These are phyloP conservation scores for Aaosphaeria arxii DNA, from an alignment of 2,329 filamentous ascomycete genomes.

Conservation along the genomic window DNA sequence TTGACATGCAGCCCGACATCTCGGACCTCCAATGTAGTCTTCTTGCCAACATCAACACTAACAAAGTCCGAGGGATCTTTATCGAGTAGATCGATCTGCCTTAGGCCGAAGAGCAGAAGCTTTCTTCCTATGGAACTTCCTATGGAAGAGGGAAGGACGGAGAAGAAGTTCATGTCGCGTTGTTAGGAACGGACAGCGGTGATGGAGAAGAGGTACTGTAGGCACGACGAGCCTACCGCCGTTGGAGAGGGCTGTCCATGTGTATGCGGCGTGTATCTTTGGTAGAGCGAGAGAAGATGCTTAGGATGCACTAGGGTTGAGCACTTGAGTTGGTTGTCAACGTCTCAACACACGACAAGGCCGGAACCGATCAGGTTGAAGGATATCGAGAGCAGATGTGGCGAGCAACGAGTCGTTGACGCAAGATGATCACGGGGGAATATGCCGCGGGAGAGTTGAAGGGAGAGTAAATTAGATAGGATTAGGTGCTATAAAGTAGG, in stretches of 20 bases:
- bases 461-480: too few relatives aligned
- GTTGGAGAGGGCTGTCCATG: conserved; percentile 24
- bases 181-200: neutral
- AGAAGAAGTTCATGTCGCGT: conserved; percentile 59
- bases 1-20: conserved; percentile 80
- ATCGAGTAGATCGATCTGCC: conserved; percentile 81
- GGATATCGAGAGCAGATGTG: too few relatives aligned
- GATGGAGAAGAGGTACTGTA: conserved; percentile 9
- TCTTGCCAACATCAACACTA: conserved; percentile 77
- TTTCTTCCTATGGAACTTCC: conserved; percentile 87
- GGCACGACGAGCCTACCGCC: conserved; percentile 27
- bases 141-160: conserved; percentile 69
- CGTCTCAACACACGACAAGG: too few relatives aligned
- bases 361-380: too few relatives aligned
- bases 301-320: neutral
- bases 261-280: neutral
- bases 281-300: neutral
- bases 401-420: too few relatives aligned
- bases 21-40: conserved; percentile 78
- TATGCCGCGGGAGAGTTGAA: too few relatives aligned
- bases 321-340: neutral
- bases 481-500: too few relatives aligned
- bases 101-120: conserved; percentile 81
- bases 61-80: conserved; percentile 83
- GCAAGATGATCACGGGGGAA: too few relatives aligned